A percentile compares a stretch with the other conserved stretches of the same genome.
Evolutionary conservation across 2,329 filamentous ascomycete species (phyloP).

Genomic region (Penicillium sp.): DNA sequence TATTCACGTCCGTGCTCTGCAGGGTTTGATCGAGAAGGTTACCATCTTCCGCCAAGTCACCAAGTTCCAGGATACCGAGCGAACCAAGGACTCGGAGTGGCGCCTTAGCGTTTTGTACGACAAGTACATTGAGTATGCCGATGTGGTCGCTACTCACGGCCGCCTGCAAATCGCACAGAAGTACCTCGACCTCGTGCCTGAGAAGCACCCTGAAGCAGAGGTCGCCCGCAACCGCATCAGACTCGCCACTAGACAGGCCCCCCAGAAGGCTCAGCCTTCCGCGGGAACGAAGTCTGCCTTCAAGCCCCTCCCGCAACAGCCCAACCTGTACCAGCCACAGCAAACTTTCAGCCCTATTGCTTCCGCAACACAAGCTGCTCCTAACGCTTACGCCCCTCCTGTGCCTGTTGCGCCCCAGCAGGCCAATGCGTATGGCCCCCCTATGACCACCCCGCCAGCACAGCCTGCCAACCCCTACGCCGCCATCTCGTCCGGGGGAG

Average conservation of each 20-base stretch:
- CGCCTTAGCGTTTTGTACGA: constrained; percentile 84
- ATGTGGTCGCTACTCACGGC: constrained; percentile 87
- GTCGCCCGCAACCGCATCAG: constrained; percentile 79
- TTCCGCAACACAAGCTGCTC: constrained; percentile 15
- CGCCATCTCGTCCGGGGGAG: constrained; percentile 28
- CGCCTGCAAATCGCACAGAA: constrained; percentile 81
- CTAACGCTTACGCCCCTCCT: constrained; percentile 40
- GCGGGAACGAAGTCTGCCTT: constrained; percentile 42
- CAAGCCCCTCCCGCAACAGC: constrained; percentile 42
- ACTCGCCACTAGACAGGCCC: constrained; percentile 69
- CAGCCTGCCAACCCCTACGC: constrained; percentile 33
- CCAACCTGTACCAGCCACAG: constrained; percentile 37
- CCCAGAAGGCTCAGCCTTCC: constrained; percentile 43
- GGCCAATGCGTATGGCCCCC: constrained; percentile 52
- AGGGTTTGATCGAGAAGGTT: constrained; percentile 97
- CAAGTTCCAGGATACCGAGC: constrained; percentile 80
- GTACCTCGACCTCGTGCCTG: constrained; percentile 83
- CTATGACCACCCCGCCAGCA: constrained; percentile 24
- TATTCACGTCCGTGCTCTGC: constrained; percentile 80
- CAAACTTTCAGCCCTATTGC: constrained; percentile 31
- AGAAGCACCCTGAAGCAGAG: constrained; percentile 79
- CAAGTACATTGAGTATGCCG: constrained; percentile 95
- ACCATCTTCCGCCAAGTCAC: constrained; percentile 93
- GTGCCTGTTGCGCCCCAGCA: constrained; percentile 33
- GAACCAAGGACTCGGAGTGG: constrained; percentile 70